Percentiles rank a stretch among this genome's conserved stretches.
phyloP scores from a whole-genome alignment of 2,329 filamentous ascomycete genomes.

The Byssoonygena ceratinophila region DNA sequence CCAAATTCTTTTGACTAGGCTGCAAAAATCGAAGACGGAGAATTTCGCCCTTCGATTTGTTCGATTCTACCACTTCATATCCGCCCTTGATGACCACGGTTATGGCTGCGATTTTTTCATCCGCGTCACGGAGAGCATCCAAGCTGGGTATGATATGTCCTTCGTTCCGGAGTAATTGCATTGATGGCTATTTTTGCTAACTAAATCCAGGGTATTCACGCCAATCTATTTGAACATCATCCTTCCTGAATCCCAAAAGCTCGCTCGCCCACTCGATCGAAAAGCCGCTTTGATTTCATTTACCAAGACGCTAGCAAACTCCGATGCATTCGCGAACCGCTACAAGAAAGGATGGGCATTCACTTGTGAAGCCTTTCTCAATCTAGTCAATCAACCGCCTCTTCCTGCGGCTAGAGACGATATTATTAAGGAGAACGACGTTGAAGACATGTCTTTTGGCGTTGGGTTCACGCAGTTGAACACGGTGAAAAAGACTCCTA shows the following conservation, averaged over 20 bases:
- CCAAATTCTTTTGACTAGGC: constrained; percentile 64
- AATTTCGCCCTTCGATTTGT: constrained; percentile 78
- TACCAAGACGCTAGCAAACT: constrained; percentile 83
- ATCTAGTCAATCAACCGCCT: constrained; percentile 80
- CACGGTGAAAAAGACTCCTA: constrained; percentile 64
- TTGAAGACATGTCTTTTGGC: constrained; percentile 90
- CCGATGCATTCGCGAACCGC: constrained; percentile 66
- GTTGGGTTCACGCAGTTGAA: constrained; percentile 89
- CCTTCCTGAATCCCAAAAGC: constrained; percentile 76
- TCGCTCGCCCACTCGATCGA: constrained; percentile 76
- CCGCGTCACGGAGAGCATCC: constrained; percentile 67
- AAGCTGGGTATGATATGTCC: constrained; percentile 48
- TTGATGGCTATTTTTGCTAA: constrained; percentile 14
- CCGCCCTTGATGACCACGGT: constrained; percentile 66
- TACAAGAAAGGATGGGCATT: constrained; percentile 85
- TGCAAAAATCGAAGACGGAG: constrained; percentile 66
- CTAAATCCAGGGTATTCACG: constrained; percentile 46
- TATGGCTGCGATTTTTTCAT: constrained; percentile 90
- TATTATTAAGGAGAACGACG: constrained; percentile 72
- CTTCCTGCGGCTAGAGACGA: constrained; percentile 61
- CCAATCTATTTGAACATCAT: constrained; percentile 80
- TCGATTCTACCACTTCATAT: constrained; percentile 87
- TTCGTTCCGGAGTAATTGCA: not conserved
- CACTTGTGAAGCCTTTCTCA: constrained; percentile 80
- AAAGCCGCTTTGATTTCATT: constrained; percentile 90